Evolutionary conservation across 2,329 filamentous ascomycete genomes (phyloP).

Genomic region (Fusarium virguliforme): DNA sequence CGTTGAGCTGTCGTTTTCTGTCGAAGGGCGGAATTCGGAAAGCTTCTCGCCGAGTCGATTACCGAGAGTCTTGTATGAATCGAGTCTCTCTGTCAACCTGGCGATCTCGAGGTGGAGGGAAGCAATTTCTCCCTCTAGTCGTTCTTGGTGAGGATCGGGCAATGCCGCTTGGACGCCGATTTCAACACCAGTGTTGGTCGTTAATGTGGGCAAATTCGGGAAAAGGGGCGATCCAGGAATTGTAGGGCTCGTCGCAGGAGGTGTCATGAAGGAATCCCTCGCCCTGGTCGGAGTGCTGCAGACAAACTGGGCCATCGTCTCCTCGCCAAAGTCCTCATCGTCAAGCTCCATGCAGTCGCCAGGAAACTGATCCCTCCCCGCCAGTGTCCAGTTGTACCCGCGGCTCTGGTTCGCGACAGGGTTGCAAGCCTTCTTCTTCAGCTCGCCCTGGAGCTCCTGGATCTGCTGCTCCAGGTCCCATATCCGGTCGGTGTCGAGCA

Average conservation of each 20-base stretch:
- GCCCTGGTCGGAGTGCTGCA: constrained; percentile 67
- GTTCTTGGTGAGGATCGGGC: constrained; percentile 61
- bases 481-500: constrained; percentile 65
- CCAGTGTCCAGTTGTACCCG: constrained; percentile 67
- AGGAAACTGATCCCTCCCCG: constrained; percentile 64
- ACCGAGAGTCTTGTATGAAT: constrained; percentile 63
- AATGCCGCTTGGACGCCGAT: constrained; percentile 49
- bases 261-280: constrained; percentile 68
- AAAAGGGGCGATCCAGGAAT: constrained; percentile 59
- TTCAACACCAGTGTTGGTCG: constrained; percentile 30
- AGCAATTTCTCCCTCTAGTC: constrained; percentile 64
- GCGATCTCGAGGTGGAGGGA: constrained; percentile 66
- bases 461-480: constrained; percentile 62
- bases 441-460: constrained; percentile 55
- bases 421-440: constrained; percentile 48
- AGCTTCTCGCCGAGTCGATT: constrained; percentile 58
- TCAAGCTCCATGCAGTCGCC: constrained; percentile 63
- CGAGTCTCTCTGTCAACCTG: constrained; percentile 65
- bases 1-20: constrained; percentile 24
- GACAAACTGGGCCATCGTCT: constrained; percentile 66
- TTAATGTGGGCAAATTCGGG: constrained; percentile 23
- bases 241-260: constrained; percentile 69
- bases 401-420: constrained; percentile 46
- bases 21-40: constrained; percentile 36
- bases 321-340: constrained; percentile 65